These are phyloP conservation scores for Magnaporthiopsis incrustans DNA, from an alignment of 2,329 filamentous ascomycete species.

Conservation along the genomic window DNA sequence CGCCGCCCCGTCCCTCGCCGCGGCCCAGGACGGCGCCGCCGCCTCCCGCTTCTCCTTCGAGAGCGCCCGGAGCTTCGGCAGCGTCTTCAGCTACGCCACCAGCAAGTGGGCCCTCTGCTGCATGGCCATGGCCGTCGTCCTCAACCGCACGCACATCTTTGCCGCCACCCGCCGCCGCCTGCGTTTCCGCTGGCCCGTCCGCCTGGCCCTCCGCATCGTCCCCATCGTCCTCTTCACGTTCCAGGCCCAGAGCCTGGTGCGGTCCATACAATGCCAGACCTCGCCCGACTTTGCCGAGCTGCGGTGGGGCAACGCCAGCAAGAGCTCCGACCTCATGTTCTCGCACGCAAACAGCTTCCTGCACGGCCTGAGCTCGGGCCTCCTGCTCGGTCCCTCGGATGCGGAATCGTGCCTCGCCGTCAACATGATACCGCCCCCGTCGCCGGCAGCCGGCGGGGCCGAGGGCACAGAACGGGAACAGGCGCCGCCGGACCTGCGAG, in stretches of 20 bases:
- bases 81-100: constrained; percentile 82
- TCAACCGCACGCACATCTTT: constrained; percentile 91
- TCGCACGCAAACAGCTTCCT: constrained; percentile 61
- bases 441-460: constrained; percentile 19
- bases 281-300: constrained; percentile 61
- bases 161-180: constrained; percentile 78
- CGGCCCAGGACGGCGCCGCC: constrained; percentile 29
- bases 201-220: constrained; percentile 60
- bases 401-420: constrained; percentile 66
- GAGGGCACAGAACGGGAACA: constrained; percentile 21
- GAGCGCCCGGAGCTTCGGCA: constrained; percentile 63
- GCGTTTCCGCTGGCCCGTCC: constrained; percentile 64
- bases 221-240: constrained; percentile 63
- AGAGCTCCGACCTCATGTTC: constrained; percentile 61
- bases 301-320: constrained; percentile 61
- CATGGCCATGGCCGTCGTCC: constrained; percentile 73
- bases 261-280: constrained; percentile 88
- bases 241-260: constrained; percentile 64
- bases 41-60: constrained; percentile 46
- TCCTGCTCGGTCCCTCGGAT: constrained; percentile 70
- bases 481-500: constrained; percentile 50
- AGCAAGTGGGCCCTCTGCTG: constrained; percentile 90
- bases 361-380: constrained; percentile 60
- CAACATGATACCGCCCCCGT: constrained; percentile 53
- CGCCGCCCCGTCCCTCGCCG: constrained; percentile 26